Evolutionary conservation across 2,329 filamentous ascomycete species (phyloP), one percentile per base, ranked within the genome.

Genomic region (Seiridium unicorne): DNA sequence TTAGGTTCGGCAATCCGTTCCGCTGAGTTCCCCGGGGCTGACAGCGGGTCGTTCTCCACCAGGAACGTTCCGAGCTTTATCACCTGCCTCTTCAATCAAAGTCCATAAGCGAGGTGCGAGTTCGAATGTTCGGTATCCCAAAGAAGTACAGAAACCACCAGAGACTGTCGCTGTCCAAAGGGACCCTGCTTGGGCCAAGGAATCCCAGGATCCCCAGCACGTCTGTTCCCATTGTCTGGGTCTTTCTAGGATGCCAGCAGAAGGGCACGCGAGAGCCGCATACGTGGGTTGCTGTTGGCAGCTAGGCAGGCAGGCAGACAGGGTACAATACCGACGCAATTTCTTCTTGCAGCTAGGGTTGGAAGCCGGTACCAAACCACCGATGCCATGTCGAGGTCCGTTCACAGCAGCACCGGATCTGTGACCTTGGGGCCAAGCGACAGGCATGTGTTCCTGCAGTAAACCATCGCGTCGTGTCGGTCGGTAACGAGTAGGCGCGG

Each of bases 1-100:
- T 53, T 53, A 53, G 49, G 31, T 53, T 53, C 49, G 49, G 49
- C 49, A 53, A 18, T 53, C 49, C 49, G 49, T 31, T 53, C 49
- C 49, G 49, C 31, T 32, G 34, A 9, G 31, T 18, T 31, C 26
- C n/a, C 5, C 31, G n/a, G 8, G 11, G 6, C 11, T 31, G n/a
- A 36, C n/a, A 53, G 49, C 32, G 32, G 49, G 49, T 13, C 32
- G 11, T 13, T 53, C 49, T 53, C 26, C 49, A 53, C 49, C 11
- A 32, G 34, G 49, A 35, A 53, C 49, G 11, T 32, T 13, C 49
- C n/a, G 49, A 8, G 34, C 11, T 11, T 53, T 32, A 13, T 53
- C 49, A 53, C 34, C 34, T 36, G 49, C 49, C 34, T 53, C 49
- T 32, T 53, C 31, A 35, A 36, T 53, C 32, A 18, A 53, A 13